Conservation (phyloP, 805 yeast genomes). For the Yamadazyma kitorensis region DNA sequence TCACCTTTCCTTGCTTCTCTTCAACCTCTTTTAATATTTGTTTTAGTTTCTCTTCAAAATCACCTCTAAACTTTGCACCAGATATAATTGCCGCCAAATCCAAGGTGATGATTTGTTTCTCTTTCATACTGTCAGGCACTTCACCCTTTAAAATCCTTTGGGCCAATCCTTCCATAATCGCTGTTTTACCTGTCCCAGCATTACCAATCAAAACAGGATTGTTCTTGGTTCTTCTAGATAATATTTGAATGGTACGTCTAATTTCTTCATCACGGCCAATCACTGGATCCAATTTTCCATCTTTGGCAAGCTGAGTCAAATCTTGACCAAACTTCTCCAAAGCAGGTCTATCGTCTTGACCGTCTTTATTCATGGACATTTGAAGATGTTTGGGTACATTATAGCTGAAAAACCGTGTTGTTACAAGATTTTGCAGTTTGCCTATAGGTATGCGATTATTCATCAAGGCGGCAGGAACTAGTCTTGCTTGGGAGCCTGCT, state of each 20-base stretch:
- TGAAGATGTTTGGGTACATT: conserved; percentile 15
- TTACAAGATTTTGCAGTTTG: not conserved
- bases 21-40: conserved; percentile 80
- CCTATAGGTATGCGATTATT: not conserved
- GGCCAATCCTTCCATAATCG: conserved; percentile 94
- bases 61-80: conserved; percentile 96
- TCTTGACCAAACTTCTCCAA: conserved; percentile 83
- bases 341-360: conserved; percentile 61
- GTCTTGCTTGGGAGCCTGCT: not conserved
- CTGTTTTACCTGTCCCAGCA: conserved; percentile 98
- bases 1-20: conserved; percentile 68
- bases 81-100: conserved; percentile 89
- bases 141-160: conserved; percentile 89
- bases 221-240: conserved; percentile 90
- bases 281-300: conserved; percentile 93
- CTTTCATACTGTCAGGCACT: conserved; percentile 92
- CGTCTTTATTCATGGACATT: conserved; percentile 43
- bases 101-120: conserved; percentile 76
- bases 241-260: conserved; percentile 84
- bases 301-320: conserved; percentile 79
- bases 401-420: conserved; percentile 1
- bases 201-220: conserved; percentile 94
- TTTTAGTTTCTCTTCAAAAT: conserved; percentile 88
- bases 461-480: not conserved
- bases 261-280: conserved; percentile 97